Evolutionary conservation across 805 yeast species (phyloP).

Genomic region (Yamadazyma laniorum): DNA sequence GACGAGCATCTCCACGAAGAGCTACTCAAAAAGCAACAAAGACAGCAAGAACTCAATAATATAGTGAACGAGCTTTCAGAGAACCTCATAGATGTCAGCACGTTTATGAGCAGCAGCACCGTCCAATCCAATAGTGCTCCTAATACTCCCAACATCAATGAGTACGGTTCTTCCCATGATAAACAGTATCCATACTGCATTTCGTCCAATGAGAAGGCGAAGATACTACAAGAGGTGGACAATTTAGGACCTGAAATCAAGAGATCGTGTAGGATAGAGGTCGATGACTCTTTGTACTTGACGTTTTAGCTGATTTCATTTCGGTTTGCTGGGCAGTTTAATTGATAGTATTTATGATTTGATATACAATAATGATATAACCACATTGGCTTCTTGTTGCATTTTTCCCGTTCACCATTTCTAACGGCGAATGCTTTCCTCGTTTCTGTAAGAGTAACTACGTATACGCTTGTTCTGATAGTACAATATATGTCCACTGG

Average conservation of each 20-base stretch:
- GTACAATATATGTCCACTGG: too few relatives aligned
- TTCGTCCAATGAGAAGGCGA: slow-evolving; percentile 22
- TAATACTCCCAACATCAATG: slow-evolving; percentile 5
- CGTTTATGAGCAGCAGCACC: slow-evolving; percentile 22
- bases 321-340: too few relatives aligned
- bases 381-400: too few relatives aligned
- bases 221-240: slow-evolving; percentile 21
- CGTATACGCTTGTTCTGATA: too few relatives aligned
- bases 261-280: slow-evolving; percentile 16
- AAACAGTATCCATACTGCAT: slow-evolving; percentile 23
- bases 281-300: slow-evolving; percentile 22
- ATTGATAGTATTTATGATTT: background rate
- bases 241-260: slow-evolving; percentile 17
- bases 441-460: too few relatives aligned
- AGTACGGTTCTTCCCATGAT: slow-evolving; percentile 7
- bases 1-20: slow-evolving; percentile 38
- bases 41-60: slow-evolving; percentile 46
- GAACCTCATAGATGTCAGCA: slow-evolving; percentile 36
- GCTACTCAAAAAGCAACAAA: slow-evolving; percentile 38
- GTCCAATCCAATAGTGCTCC: slow-evolving; percentile 2
- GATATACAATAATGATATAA: too few relatives aligned
- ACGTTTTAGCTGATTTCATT: slow-evolving; percentile 19
- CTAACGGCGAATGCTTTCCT: too few relatives aligned
- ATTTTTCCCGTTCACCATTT: too few relatives aligned
- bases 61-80: slow-evolving; percentile 46